Evolutionary conservation across 805 yeast genomes (phyloP), one percentile per base, ranked within the genome.

Genomic region (Teunomyces gatunensis): DNA sequence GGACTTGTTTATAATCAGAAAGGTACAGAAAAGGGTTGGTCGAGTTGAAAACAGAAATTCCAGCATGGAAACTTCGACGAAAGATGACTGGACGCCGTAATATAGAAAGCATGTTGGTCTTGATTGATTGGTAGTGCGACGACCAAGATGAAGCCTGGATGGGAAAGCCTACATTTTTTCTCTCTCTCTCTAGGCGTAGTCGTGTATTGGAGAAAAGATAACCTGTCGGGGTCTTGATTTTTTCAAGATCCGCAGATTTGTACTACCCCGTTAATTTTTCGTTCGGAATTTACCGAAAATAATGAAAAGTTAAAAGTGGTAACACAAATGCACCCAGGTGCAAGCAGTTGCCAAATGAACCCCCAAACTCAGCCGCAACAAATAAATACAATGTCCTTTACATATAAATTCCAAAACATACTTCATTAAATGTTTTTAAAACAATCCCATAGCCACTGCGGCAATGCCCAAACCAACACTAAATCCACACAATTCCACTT

Each of bases 381-480:
- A 23, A 23, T 5, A 23, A 23, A 23, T 7, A 25, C 27, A 25
- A 25, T 5, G 7, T 9, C 27, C 11, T 33, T n/a, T 18, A 35
- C 39, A 18, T 7, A 6, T 10, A 12, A 18, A 18, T n/a, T 23
- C 17, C 17, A 33, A 25, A 44, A 30, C 33, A 23, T n/a, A 44
- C 27, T 27, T 17, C 25, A 10, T 32, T 30, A 39, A 27, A 33
- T 17, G 27, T 20, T 23, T 23, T 25, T 30, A 40, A 30, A 42
- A 41, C 30, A 46, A 47, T 32, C 43, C 55, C 45, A 43, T 50
- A 32, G 35, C 54, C 46, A 39, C 56, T 42, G 44, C 50, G 21
- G 29, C 47, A 15, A 45, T 17, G 7, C 40, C 48, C 35, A 35
- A 35, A 12, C 35, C 42, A 25, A 42, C 23, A 27, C 43, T 41